Evolutionary conservation across 768 basidiomycete genomes (phyloP).

Genomic region (Gymnopilus junonius): DNA sequence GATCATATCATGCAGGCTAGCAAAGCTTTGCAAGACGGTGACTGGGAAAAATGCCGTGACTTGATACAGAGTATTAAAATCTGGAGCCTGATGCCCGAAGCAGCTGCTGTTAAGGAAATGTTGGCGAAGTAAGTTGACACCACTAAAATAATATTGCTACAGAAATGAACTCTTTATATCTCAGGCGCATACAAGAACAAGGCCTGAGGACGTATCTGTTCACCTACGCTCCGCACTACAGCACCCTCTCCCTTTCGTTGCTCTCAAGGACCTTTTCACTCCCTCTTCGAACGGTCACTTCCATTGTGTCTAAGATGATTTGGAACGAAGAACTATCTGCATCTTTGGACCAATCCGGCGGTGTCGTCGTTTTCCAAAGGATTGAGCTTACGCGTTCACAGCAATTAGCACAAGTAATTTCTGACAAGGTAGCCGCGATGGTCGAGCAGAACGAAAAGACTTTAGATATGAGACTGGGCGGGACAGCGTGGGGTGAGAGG

Average conservation of each 20-base stretch:
- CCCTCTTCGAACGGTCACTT: conserved; percentile 79
- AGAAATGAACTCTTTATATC: not conserved
- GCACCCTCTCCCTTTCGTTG: conserved; percentile 84
- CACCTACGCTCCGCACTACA: conserved; percentile 96
- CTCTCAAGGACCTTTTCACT: conserved; percentile 90
- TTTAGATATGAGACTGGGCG: conserved; percentile 83
- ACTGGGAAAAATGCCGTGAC: conserved; percentile 96
- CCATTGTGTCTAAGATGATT: conserved; percentile 97
- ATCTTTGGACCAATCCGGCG: conserved; percentile 89
- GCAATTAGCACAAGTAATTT: conserved; percentile 85
- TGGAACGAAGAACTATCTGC: conserved; percentile 96
- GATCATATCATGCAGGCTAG: conserved; percentile 99
- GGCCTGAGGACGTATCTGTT: conserved; percentile 96
- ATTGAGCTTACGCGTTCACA: conserved; percentile 88
- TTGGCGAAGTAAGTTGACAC: conserved; percentile 72
- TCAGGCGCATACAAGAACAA: conserved; percentile 96
- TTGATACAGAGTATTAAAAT: conserved; percentile 96
- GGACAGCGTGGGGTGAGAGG: conserved; percentile 67
- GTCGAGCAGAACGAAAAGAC: conserved; percentile 94
- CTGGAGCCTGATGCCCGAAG: conserved; percentile 96
- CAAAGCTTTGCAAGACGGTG: conserved; percentile 93
- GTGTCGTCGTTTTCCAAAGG: conserved; percentile 92
- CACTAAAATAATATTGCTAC: conserved; percentile 3
- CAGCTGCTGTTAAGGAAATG: conserved; percentile 89
- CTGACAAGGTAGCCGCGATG: conserved; percentile 85